These are phyloP conservation scores for Colletotrichum coccodes DNA, from an alignment of 2,329 filamentous ascomycete genomes.

Conservation along the genomic window DNA sequence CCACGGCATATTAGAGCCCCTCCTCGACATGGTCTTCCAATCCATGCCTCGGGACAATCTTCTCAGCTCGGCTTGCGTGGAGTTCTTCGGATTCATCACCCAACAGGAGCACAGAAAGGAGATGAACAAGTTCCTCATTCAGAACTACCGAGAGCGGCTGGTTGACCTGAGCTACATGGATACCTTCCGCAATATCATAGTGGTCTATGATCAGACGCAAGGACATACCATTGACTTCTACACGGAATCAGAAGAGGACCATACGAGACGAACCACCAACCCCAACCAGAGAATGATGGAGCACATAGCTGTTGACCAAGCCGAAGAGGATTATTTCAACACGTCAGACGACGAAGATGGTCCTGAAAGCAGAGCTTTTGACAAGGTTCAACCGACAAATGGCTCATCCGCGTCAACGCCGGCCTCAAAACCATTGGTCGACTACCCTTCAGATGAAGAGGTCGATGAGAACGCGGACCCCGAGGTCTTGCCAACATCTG, in stretches of 20 bases:
- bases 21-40: conserved; percentile 84
- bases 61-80: conserved; percentile 90
- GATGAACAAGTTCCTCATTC: conserved; percentile 84
- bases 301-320: conserved; percentile 77
- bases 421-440: conserved; percentile 79
- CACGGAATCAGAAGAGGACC: conserved; percentile 74
- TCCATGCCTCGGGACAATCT: conserved; percentile 94
- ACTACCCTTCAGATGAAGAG: conserved; percentile 95
- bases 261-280: conserved; percentile 52
- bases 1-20: conserved; percentile 83
- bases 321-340: conserved; percentile 95
- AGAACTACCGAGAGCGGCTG: conserved; percentile 83
- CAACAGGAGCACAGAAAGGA: conserved; percentile 80
- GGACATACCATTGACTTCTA: conserved; percentile 78
- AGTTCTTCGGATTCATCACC: conserved; percentile 92
- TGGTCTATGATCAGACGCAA: conserved; percentile 82
- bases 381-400: conserved; percentile 59
- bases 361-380: conserved; percentile 45
- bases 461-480: conserved; percentile 66
- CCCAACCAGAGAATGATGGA: conserved; percentile 72
- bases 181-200: conserved; percentile 81
- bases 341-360: conserved; percentile 72
- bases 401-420: conserved; percentile 64
- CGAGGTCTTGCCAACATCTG: conserved; percentile 48
- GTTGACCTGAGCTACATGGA: conserved; percentile 83